Evolutionary conservation across 2,329 filamentous ascomycete species (phyloP), one percentile per base, ranked within the genome.

Genomic region (Alternaria arborescens): DNA sequence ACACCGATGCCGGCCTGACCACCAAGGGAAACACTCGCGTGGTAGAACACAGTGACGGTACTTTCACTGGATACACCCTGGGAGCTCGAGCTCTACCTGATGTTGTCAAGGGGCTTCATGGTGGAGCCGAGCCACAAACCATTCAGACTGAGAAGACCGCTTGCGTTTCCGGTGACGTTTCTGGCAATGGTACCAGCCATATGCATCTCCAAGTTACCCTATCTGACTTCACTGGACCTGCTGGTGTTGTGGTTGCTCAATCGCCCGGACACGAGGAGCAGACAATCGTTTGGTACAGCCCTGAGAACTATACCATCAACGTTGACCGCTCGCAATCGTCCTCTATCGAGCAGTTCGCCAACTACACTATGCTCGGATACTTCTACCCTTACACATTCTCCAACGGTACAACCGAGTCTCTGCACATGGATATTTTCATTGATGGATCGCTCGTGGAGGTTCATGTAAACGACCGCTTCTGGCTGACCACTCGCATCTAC

Each of bases 391-490:
- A 83, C 74, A 79, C 77, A 5, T 69, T 79, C 50, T 60, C 68
- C 47, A 67, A 71, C 34, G 68, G 73, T n/a, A 75, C 70, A 2
- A 67, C 64, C 0, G 82, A 84, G 66, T 71, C 75, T 18, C 72
- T 84, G 32, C 67, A 71, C 6, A 78, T 83, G 71, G 72, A 82
- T 56, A 72, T 84, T 58, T 83, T 81, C 69, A 65, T 84, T 41
- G 82, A 84, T 58, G 82, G 82, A 24, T 82, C 79, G 1, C 70
- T 83, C 24, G 69, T 83, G 0, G 82, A 84, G 69, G 67, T 84
- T 26, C 82, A 81, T 62, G 70, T 83, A 42, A 84, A 84, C 60
- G 80, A 78, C 53, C 76, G 77, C 47, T 77, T 79, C 65, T 73
- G 74, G 65, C 60, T 79, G 38, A 78, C 74, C 30, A 82, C 82